A percentile compares a stretch with the other conserved stretches of the same genome.
Conservation (phyloP, 2,329 filamentous ascomycete genomes). For the Blastomyces silverae region DNA sequence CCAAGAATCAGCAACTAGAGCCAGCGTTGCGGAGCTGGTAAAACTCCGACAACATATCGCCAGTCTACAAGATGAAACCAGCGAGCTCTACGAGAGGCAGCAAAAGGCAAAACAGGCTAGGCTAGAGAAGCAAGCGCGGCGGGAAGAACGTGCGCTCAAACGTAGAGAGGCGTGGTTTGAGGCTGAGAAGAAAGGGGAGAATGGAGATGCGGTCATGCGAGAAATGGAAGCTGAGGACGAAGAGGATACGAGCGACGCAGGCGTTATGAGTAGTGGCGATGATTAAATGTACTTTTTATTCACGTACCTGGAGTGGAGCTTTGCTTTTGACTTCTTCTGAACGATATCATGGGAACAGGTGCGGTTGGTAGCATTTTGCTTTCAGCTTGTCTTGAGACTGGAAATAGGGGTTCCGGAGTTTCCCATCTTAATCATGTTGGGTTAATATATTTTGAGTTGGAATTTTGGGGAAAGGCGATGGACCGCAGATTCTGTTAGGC, state of each 20-base stretch:
- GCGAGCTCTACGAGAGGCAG: slow-evolving; percentile 37
- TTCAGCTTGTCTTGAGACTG: background rate
- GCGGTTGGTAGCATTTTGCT: background rate
- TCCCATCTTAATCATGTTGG: too few relatives aligned
- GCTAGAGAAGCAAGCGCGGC: slow-evolving; percentile 33
- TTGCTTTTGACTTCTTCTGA: background rate
- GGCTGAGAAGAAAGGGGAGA: slow-evolving; percentile 40
- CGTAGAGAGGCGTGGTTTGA: slow-evolving; percentile 41
- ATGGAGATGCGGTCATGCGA: slow-evolving; percentile 36
- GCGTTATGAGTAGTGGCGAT: slow-evolving; percentile 34
- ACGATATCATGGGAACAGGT: too few relatives aligned
- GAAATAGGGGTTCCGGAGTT: background rate
- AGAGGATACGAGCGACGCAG: slow-evolving; percentile 30
- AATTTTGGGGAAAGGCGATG: background rate
- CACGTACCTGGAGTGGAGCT: background rate
- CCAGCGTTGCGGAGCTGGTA: slow-evolving; percentile 32
- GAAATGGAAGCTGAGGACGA: slow-evolving; percentile 36
- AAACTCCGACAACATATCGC: slow-evolving; percentile 34
- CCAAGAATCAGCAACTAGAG: slow-evolving; percentile 33
- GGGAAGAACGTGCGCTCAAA: slow-evolving; percentile 37
- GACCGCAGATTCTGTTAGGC: background rate
- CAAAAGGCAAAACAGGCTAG: slow-evolving; percentile 31
- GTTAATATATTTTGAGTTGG: background rate
- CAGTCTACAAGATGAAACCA: slow-evolving; percentile 35
- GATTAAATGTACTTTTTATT: slow-evolving; percentile 2